Evolutionary conservation across 192 early-diverging fungal species (phyloP).

Genomic region (Coemansia sp.): DNA sequence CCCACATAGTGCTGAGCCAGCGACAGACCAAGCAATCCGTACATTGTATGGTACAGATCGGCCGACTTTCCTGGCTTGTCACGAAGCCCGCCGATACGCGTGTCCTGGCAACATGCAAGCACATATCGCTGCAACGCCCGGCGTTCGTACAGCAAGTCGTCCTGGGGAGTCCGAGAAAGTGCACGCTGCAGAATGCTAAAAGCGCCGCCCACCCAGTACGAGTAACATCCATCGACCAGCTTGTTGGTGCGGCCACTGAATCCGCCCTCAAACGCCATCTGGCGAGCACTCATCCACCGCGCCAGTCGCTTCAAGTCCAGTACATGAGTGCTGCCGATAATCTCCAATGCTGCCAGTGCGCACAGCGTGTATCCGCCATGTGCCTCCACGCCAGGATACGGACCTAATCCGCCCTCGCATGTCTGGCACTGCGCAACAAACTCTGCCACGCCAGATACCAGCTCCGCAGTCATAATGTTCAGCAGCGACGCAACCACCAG

Average conservation of each 20-base stretch:
- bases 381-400: conserved; percentile 79
- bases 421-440: conserved; percentile 83
- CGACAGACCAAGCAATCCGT: conserved; percentile 84
- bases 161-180: conserved; percentile 53
- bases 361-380: conserved; percentile 97
- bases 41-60: conserved; percentile 96
- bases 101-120: conserved; percentile 78
- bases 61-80: conserved; percentile 91
- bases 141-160: conserved; percentile 47
- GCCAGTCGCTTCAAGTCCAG: conserved; percentile 61
- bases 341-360: conserved; percentile 80
- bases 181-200: conserved; percentile 62
- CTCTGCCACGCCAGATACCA: conserved; percentile 60
- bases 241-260: conserved; percentile 97
- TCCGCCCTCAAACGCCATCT: conserved; percentile 91
- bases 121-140: conserved; percentile 83
- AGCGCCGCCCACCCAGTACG: conserved; percentile 89
- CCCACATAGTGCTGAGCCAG: conserved; percentile 72
- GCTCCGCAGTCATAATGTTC: conserved; percentile 78
- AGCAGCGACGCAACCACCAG: conserved; percentile 73
- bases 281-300: conserved; percentile 73
- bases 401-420: conserved; percentile 90
- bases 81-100: conserved; percentile 67
- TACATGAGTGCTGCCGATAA: conserved; percentile 63
- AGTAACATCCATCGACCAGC: conserved; percentile 97